Conservation (phyloP, 805 yeast species). For the Kuraishia hungarica region DNA sequence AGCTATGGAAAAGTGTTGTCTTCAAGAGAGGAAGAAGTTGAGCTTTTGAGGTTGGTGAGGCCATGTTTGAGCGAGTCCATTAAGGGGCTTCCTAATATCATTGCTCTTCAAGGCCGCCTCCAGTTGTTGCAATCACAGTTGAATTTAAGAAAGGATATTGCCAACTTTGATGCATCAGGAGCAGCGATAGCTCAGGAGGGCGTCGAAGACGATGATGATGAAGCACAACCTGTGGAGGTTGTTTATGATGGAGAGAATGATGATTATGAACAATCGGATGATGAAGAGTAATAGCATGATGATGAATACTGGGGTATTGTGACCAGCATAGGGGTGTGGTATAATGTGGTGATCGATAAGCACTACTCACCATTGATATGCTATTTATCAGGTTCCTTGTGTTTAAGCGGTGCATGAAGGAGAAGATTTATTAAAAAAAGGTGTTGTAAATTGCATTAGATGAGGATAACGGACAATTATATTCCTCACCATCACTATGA, state of each 20-base stretch:
- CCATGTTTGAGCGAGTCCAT: conserved; percentile 45
- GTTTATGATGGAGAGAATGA: conserved; percentile 27
- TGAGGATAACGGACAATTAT: background rate
- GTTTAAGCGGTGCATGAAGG: background rate
- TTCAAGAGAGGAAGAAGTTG: conserved; percentile 41
- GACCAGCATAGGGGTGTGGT: no score
- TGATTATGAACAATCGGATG: conserved; percentile 11
- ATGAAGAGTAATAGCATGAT: background rate
- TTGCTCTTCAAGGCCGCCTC: conserved; percentile 81
- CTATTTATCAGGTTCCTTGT: no score
- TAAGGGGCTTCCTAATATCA: conserved; percentile 53
- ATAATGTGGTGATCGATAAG: no score
- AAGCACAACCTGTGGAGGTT: conserved; percentile 12
- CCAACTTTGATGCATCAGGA: conserved; percentile 24
- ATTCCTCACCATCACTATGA: no score
- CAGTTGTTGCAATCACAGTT: conserved; percentile 73
- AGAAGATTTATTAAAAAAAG: background rate
- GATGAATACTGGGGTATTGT: no score
- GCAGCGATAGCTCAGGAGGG: conserved; percentile 16
- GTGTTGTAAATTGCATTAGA: background rate
- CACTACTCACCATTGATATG: no score
- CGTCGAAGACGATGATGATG: conserved; percentile 28
- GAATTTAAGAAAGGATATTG: conserved; percentile 49
- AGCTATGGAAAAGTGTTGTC: conserved; percentile 59
- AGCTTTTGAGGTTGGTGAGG: conserved; percentile 48